Conservation (phyloP, 2,329 filamentous ascomycete genomes). For the Neofusicoccum parvum region DNA sequence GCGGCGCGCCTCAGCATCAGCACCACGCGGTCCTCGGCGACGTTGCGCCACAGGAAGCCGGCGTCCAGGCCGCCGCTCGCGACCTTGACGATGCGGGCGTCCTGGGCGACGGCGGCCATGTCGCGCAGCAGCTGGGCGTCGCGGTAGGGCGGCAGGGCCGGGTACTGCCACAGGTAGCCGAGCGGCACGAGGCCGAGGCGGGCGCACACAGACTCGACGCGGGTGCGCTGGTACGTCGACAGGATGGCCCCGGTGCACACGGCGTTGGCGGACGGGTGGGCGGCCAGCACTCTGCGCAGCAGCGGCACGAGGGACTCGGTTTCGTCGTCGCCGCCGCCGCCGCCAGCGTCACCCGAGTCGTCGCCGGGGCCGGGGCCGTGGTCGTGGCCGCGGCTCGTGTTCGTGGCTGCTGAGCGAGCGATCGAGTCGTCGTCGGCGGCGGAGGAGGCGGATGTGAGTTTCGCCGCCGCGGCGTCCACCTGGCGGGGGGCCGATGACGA, state of each 20-base stretch:
- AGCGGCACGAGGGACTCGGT: constrained; percentile 84
- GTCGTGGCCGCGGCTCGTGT: constrained; percentile 14
- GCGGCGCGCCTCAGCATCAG: constrained; percentile 57
- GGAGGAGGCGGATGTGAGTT: constrained; percentile 16
- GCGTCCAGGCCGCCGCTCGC: constrained; percentile 87
- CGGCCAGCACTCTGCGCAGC: constrained; percentile 64
- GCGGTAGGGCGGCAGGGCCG: constrained; percentile 62
- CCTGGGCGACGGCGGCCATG: constrained; percentile 76
- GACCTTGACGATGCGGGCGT: constrained; percentile 93
- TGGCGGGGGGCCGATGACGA: too few species aligned
- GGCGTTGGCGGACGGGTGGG: constrained; percentile 81
- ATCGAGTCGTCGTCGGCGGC: background rate
- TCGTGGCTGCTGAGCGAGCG: too few species aligned
- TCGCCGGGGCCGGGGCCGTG: constrained; percentile 49
- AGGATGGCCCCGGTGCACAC: constrained; percentile 89
- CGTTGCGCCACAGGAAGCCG: constrained; percentile 76
- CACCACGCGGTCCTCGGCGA: constrained; percentile 59
- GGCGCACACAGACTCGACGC: constrained; percentile 90
- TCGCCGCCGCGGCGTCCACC: constrained; percentile 17
- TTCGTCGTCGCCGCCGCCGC: constrained; percentile 61
- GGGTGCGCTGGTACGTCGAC: constrained; percentile 91
- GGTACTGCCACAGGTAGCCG: constrained; percentile 91
- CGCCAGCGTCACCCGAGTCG: too few species aligned
- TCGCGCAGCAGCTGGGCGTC: constrained; percentile 68
- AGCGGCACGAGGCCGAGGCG: constrained; percentile 81